Percentiles rank a stretch among this genome's conserved stretches.
Conservation (phyloP, 208 protist species). For the Blechomonas ayalai region DNA sequence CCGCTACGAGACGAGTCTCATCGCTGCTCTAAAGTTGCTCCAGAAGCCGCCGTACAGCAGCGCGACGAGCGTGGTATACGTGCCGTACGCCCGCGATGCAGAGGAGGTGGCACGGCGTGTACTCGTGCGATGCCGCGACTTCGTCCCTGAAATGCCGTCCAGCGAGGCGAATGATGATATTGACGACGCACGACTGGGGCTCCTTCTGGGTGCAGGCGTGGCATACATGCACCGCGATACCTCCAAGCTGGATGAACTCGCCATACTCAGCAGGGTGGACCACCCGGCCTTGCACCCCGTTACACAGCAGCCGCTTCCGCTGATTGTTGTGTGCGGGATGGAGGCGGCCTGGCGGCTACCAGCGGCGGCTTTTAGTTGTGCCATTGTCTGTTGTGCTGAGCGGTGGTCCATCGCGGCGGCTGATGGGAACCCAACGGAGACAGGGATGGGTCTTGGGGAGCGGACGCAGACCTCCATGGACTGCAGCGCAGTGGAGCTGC, state of each 20-base stretch:
- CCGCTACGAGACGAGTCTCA: constrained; percentile 58
- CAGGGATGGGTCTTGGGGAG: not conserved
- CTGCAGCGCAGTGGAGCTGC: constrained; percentile 51
- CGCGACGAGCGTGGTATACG: constrained; percentile 58
- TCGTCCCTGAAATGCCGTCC: constrained; percentile 22
- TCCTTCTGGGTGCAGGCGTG: constrained; percentile 62
- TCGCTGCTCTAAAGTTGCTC: constrained; percentile 45
- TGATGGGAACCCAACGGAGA: not conserved
- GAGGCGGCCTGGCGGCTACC: constrained; percentile 75
- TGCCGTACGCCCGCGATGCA: constrained; percentile 50
- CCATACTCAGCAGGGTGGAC: constrained; percentile 48
- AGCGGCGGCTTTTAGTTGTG: constrained; percentile 55
- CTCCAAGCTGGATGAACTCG: constrained; percentile 46
- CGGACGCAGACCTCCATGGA: constrained; percentile 16
- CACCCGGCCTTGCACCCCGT: constrained; percentile 31
- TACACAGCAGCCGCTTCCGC: constrained; percentile 38
- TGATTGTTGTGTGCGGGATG: constrained; percentile 72
- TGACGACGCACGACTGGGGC: constrained; percentile 40
- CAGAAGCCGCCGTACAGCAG: constrained; percentile 43
- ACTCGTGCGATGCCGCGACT: constrained; percentile 63
- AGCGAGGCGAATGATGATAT: constrained; percentile 10
- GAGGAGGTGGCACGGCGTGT: constrained; percentile 61
- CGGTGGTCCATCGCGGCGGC: constrained; percentile 11
- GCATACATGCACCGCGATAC: constrained; percentile 71
- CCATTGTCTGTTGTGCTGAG: constrained; percentile 69